Conservation (phyloP, 2,329 filamentous ascomycete genomes). For the Chaetothyriales sp. region DNA sequence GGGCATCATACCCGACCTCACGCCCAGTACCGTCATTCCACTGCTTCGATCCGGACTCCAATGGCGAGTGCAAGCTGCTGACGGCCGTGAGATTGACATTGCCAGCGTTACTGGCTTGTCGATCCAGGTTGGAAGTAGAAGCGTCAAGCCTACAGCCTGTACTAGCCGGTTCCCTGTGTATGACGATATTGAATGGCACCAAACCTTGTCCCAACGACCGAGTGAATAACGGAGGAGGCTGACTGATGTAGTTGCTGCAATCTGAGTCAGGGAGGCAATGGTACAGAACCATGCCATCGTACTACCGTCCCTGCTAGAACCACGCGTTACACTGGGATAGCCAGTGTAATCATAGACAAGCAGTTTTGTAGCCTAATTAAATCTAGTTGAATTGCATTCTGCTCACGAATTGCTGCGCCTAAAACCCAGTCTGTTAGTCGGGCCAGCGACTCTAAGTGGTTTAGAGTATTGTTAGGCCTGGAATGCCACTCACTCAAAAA, state of each 20-base stretch:
- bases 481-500: too few species aligned
- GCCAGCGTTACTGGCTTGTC: slow-evolving; percentile 7
- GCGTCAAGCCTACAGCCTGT: slow-evolving; percentile 7
- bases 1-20: slow-evolving; percentile 12
- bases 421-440: too few species aligned
- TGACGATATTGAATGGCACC: slow-evolving; percentile 11
- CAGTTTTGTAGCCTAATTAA: too few species aligned
- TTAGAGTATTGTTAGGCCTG: too few species aligned
- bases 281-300: too few species aligned
- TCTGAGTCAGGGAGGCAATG: background rate
- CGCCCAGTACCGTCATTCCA: slow-evolving; percentile 11
- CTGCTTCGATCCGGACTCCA: slow-evolving; percentile 10
- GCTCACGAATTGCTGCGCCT: too few species aligned
- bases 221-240: background rate
- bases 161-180: slow-evolving; percentile 11
- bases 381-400: too few species aligned
- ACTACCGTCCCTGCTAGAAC: too few species aligned
- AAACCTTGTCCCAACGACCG: background rate
- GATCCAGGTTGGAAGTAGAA: slow-evolving; percentile 14
- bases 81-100: slow-evolving; percentile 9
- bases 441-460: too few species aligned
- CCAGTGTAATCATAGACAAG: too few species aligned
- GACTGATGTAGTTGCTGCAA: background rate
- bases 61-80: slow-evolving; percentile 8
- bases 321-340: too few species aligned